A percentile compares a stretch with the other conserved stretches of the same genome.
phyloP scores from a whole-genome alignment of 805 yeast species.

The Saccharomyces kudriavzevii region DNA sequence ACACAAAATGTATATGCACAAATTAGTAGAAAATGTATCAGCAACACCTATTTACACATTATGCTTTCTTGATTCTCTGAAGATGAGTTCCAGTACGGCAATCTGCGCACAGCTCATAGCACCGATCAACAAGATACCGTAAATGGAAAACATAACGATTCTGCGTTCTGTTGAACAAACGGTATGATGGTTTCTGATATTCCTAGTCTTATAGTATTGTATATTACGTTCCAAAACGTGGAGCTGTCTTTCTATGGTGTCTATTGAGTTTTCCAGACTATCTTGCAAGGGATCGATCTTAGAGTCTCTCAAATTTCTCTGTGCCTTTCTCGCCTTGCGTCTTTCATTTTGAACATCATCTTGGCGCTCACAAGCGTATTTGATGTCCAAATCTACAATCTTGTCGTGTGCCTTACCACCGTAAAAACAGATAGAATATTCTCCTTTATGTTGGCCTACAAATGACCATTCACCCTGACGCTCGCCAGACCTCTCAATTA shows the following conservation, averaged over 20 bases:
- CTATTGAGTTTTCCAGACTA: slow-evolving; percentile 36
- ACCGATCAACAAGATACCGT: slow-evolving; percentile 55
- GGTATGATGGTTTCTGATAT: slow-evolving; percentile 78
- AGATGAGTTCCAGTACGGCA: slow-evolving; percentile 58
- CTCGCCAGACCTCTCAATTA: slow-evolving; percentile 50
- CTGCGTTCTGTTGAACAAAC: slow-evolving; percentile 58
- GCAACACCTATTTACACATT: slow-evolving; percentile 35
- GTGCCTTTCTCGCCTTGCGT: slow-evolving; percentile 35
- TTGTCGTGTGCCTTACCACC: slow-evolving; percentile 79
- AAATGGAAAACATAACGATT: slow-evolving; percentile 56
- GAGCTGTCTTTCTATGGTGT: slow-evolving; percentile 52
- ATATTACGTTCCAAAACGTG: slow-evolving; percentile 49
- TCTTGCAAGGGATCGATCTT: slow-evolving; percentile 15
- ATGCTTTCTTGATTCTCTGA: slow-evolving; percentile 64
- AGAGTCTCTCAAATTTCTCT: slow-evolving; percentile 13
- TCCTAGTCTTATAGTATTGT: slow-evolving; percentile 83
- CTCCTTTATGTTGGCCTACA: slow-evolving; percentile 59
- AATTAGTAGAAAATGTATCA: not conserved
- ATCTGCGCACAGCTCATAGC: slow-evolving; percentile 68
- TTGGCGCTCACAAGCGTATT: slow-evolving; percentile 19
- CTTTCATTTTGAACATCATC: slow-evolving; percentile 52
- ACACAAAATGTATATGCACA: not conserved
- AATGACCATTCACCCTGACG: slow-evolving; percentile 77
- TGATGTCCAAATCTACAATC: slow-evolving; percentile 75
- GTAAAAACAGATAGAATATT: slow-evolving; percentile 79